Percentiles rank a stretch among this genome's conserved stretches.
Conservation (phyloP, 1,284 basidiomycete species). For the Neonothopanus nambi region DNA sequence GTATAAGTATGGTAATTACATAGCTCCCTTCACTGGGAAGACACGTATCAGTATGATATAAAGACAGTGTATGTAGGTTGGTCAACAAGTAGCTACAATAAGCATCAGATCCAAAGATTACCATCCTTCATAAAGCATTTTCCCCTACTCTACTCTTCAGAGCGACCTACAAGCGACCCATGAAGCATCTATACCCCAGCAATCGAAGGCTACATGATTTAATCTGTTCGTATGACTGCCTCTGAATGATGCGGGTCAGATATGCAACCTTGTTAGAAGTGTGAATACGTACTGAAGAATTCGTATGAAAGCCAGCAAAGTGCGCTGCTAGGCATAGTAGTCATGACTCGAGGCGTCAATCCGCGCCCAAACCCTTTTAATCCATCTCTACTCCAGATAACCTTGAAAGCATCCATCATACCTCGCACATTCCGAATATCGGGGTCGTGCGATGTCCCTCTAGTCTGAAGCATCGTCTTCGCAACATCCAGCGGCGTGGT, state of each 20-base stretch:
- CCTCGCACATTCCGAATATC: constrained; percentile 85
- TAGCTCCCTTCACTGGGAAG: too few species aligned
- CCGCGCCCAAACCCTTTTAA: constrained; percentile 86
- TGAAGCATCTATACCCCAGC: too few species aligned
- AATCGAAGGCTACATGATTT: neutral
- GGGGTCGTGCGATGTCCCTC: constrained; percentile 80
- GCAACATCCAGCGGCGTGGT: constrained; percentile 99
- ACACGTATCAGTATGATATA: too few species aligned
- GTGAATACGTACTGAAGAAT: constrained; percentile 82
- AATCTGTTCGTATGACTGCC: constrained; percentile 61
- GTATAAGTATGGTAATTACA: too few species aligned
- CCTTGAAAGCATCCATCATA: constrained; percentile 86
- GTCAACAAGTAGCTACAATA: too few species aligned
- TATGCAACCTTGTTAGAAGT: constrained; percentile 4
- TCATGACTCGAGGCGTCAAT: constrained; percentile 88
- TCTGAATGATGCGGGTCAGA: constrained; percentile 43
- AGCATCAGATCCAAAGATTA: too few species aligned
- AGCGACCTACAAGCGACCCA: too few species aligned
- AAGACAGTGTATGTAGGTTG: too few species aligned
- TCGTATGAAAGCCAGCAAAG: constrained; percentile 97
- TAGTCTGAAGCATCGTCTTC: constrained; percentile 95
- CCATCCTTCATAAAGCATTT: too few species aligned
- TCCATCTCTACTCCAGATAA: constrained; percentile 89
- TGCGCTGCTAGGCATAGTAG: constrained; percentile 97
- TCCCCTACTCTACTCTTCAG: too few species aligned